A percentile compares a stretch with the other conserved stretches of the same genome.
Evolutionary conservation across 1,284 basidiomycete genomes (phyloP).

Genomic region (Rhizoctonia solani): DNA sequence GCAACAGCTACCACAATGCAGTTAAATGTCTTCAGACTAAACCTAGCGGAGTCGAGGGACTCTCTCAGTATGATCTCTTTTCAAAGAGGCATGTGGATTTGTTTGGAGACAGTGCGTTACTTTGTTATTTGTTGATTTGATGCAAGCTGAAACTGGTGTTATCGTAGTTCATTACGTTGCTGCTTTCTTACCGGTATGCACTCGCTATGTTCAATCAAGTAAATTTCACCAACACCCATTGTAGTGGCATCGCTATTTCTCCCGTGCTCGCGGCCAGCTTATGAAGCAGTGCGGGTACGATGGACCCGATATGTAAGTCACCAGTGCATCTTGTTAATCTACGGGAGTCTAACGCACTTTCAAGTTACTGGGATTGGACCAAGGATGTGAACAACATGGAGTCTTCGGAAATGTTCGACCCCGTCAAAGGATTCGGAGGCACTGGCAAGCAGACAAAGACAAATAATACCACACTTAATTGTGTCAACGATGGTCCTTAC

Average conservation of each 20-base stretch:
- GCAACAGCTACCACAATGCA: constrained; percentile 5
- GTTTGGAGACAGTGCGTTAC: constrained; percentile 5
- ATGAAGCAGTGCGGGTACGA: constrained; percentile 10
- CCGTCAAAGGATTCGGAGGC: constrained; percentile 9
- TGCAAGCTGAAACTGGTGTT: background rate
- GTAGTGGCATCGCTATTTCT: constrained; percentile 19
- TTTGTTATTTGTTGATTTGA: background rate
- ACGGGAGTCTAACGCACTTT: background rate
- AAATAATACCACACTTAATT: background rate
- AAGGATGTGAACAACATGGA: constrained; percentile 5
- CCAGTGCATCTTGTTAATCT: background rate
- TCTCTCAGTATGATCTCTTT: constrained; percentile 10
- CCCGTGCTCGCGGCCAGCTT: background rate
- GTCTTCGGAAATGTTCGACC: constrained; percentile 7
- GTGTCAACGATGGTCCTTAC: constrained; percentile 21
- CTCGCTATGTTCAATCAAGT: too few species aligned
- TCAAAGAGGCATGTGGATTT: constrained; percentile 27
- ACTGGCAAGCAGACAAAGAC: background rate
- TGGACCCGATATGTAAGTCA: constrained; percentile 14
- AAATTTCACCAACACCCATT: too few species aligned
- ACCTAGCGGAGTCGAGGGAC: background rate
- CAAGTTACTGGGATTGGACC: constrained; percentile 32
- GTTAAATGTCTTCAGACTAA: too few species aligned
- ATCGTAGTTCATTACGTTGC: constrained; percentile 27
- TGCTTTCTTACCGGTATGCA: constrained; percentile 9